Evolutionary conservation across 2,329 filamentous ascomycete genomes (phyloP).

Genomic region (Neonectria coccinea): DNA sequence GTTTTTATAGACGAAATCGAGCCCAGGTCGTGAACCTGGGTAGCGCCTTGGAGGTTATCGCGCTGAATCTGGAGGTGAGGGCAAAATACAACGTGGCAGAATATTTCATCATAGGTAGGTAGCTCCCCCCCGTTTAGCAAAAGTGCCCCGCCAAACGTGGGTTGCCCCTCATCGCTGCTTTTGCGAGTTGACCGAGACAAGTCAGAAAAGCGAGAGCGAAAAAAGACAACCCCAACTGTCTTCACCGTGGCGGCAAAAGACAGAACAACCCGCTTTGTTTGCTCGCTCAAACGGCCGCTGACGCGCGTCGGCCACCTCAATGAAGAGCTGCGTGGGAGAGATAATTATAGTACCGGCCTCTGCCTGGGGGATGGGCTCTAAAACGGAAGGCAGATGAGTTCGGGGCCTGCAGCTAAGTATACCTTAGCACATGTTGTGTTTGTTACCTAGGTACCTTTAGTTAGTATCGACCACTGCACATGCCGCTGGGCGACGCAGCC

Average conservation of each 20-base stretch:
- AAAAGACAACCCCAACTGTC: slow-evolving; percentile 6
- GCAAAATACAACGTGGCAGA: slow-evolving; percentile 39
- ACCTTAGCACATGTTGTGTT: slow-evolving; percentile 10
- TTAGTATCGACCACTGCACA: too few relatives aligned
- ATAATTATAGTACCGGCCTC: slow-evolving; percentile 34
- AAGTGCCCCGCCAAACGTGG: slow-evolving; percentile 66
- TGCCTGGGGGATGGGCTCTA: slow-evolving; percentile 11
- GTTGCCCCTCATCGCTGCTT: slow-evolving; percentile 74
- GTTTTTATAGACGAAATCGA: not conserved
- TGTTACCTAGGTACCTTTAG: too few relatives aligned
- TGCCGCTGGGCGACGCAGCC: slow-evolving; percentile 28
- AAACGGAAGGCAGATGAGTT: slow-evolving; percentile 28
- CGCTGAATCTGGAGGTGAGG: slow-evolving; percentile 23
- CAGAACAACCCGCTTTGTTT: slow-evolving; percentile 12
- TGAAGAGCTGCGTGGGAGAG: slow-evolving; percentile 21
- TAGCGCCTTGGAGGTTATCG: slow-evolving; percentile 9
- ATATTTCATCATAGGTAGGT: slow-evolving; percentile 44
- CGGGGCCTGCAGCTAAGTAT: slow-evolving; percentile 30
- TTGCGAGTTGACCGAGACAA: slow-evolving; percentile 45
- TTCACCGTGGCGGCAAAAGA: not conserved
- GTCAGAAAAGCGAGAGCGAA: slow-evolving; percentile 15
- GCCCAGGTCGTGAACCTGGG: not conserved
- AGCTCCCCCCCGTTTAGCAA: slow-evolving; percentile 42
- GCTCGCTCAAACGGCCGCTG: slow-evolving; percentile 21
- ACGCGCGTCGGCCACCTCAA: slow-evolving; percentile 37